Conservation (phyloP, 148 eudicot genomes). For the Chenopodium quinoa region DNA sequence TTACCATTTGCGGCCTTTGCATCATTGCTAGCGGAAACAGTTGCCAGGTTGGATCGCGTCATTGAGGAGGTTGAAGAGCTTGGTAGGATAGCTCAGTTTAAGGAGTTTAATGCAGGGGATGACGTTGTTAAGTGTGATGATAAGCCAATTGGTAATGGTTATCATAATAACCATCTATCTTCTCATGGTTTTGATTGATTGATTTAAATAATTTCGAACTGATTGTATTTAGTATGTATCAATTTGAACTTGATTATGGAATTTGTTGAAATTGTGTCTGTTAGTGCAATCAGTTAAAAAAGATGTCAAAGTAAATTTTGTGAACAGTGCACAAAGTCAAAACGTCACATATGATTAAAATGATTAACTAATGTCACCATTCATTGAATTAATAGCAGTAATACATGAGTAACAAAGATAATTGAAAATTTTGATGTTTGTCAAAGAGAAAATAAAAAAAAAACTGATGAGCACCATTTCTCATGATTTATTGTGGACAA, state of each 20-base stretch:
- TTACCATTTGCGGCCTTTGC: constrained; percentile 96
- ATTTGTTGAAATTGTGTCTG: not conserved
- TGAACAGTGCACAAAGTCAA: no score
- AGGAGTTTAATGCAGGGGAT: constrained; percentile 47
- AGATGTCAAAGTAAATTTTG: no score
- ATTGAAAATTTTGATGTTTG: no score
- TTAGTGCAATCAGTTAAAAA: not conserved
- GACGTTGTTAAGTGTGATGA: constrained; percentile 27
- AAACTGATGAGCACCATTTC: no score
- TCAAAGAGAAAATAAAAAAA: no score
- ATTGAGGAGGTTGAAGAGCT: constrained; percentile 89
- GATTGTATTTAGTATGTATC: not conserved
- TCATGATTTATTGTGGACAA: no score
- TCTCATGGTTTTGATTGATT: constrained; percentile 47
- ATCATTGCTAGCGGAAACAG: constrained; percentile 77
- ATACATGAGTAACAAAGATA: no score
- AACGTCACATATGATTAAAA: no score
- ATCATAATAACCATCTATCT: constrained; percentile 47
- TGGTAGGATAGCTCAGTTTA: constrained; percentile 65
- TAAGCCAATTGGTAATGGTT: constrained; percentile 19
- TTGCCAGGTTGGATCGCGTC: constrained; percentile 80
- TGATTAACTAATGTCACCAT: no score
- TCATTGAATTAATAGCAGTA: no score
- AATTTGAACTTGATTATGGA: not conserved
- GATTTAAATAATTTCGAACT: not conserved